Evolutionary conservation across 345 rosid genomes (phyloP).

Genomic region (Jatropha curcas): DNA sequence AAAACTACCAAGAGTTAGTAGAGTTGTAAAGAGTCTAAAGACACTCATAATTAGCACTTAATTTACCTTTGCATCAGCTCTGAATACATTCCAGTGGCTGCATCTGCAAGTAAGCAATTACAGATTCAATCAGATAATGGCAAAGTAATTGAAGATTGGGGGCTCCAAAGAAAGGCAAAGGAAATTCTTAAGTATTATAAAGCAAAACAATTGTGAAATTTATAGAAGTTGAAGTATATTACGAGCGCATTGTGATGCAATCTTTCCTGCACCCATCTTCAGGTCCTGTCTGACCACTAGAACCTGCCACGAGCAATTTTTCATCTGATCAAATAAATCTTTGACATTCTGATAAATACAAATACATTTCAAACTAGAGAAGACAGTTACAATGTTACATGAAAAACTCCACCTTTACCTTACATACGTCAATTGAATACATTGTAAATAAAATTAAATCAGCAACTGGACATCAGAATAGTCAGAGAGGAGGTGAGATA

Average conservation of each 20-base stretch:
- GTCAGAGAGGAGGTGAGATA: not conserved
- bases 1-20: not conserved
- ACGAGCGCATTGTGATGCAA: slow-evolving; percentile 93
- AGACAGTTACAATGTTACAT: not conserved
- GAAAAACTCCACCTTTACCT: not conserved
- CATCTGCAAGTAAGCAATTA: slow-evolving; percentile 53
- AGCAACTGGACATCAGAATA: slow-evolving; percentile 2
- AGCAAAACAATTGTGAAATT: slow-evolving; percentile 2
- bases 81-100: slow-evolving; percentile 87
- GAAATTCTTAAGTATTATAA: not conserved
- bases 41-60: not conserved
- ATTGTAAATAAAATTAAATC: not conserved
- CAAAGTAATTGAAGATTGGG: not conserved
- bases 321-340: slow-evolving; percentile 9
- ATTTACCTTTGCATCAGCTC: slow-evolving; percentile 75
- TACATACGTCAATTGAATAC: not conserved
- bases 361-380: not conserved
- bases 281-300: slow-evolving; percentile 89
- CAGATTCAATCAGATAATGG: slow-evolving; percentile 9
- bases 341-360: not conserved
- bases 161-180: not conserved
- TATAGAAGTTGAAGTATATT: slow-evolving; percentile 28
- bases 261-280: slow-evolving; percentile 85
- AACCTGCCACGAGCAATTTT: slow-evolving; percentile 52
- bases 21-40: not conserved